phyloP scores from a whole-genome alignment of 768 basidiomycete species.

The Amanita polypyramis region DNA sequence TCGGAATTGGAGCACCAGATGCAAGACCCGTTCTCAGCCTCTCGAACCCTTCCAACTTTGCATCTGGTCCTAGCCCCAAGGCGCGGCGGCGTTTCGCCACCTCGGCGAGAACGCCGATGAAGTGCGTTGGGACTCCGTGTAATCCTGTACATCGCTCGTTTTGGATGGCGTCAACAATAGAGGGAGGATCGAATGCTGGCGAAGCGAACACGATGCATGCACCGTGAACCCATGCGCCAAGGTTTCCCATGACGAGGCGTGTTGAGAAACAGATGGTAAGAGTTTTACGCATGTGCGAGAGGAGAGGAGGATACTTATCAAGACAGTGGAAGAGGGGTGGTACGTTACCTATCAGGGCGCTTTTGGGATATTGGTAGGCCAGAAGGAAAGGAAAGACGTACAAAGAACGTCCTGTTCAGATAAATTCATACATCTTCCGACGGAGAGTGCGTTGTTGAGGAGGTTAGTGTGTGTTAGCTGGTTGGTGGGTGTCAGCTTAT shows the following conservation, averaged over 20 bases:
- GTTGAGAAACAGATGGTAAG: conserved; percentile 14
- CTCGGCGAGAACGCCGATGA: conserved; percentile 63
- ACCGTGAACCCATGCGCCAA: conserved; percentile 69
- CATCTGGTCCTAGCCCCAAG: conserved; percentile 19
- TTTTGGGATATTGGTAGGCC: background rate
- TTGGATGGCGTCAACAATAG: conserved; percentile 62
- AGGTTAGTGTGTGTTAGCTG: conserved; percentile 74
- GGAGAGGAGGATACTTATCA: conserved; percentile 47
- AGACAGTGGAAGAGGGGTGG: conserved; percentile 86
- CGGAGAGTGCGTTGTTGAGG: conserved; percentile 66
- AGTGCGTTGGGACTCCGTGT: conserved; percentile 83
- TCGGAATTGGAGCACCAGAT: conserved; percentile 71
- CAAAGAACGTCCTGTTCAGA: conserved; percentile 59
- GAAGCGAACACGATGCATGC: conserved; percentile 70
- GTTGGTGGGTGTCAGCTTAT: background rate
- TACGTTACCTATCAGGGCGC: conserved; percentile 47
- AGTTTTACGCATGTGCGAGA: background rate
- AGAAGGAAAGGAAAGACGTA: conserved; percentile 20
- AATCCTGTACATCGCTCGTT: conserved; percentile 66
- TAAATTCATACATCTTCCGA: conserved; percentile 63
- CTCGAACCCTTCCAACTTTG: conserved; percentile 12
- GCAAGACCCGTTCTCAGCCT: conserved; percentile 66
- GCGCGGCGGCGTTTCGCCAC: conserved; percentile 42
- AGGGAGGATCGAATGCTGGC: conserved; percentile 46
- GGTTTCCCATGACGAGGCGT: conserved; percentile 77